Evolutionary conservation across 1,284 basidiomycete species (phyloP), one percentile per base, ranked within the genome.

Genomic region (Omphalotus olearius): DNA sequence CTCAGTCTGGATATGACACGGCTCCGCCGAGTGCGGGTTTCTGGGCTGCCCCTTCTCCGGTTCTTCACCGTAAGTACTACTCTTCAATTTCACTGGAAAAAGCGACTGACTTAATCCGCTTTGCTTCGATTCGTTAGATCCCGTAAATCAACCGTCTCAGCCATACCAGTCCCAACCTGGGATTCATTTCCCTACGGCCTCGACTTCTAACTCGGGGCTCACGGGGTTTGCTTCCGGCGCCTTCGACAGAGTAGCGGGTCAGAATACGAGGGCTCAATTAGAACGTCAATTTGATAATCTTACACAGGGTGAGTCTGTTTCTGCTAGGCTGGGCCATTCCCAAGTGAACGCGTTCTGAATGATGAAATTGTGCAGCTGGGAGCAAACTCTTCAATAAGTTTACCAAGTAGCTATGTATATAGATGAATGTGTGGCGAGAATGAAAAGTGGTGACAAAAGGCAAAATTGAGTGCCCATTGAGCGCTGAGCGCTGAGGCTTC

Each of bases 191-290:
- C 17, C 38, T 44, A 33, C 47, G 37, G 25, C 49, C 14, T 49
- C 49, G n/a, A 28, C 59, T 14, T 52, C 61, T 3, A 33, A 33
- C 42, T 48, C 64, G 25, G 60, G 66, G 52, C 55, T 58, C 2
- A 61, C 69, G 10, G 66, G 64, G 14, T 64, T 65, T 54, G 69
- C 71, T 17, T 54, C 67, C 55, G 69, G 53, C 57, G 68, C 72
- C 17, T 68, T 76, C 39, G 73, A 74, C 59, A 73, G 68, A 57
- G 60, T 76, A 42, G 74, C 72, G 16, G 75, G 76, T 14, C 68
- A 64, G 56, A 70, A 69, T 54, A 72, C 69, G 28, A 64, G 70
- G 51, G 64, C 67, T 35, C 74, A 74, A 57, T 57, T 78, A 16
- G 74, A 76, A 55, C 65, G 59, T 42, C 55, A 61, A 44, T 62